Conservation (phyloP, 1,284 basidiomycete genomes). For the Moesziomyces antarcticus region DNA sequence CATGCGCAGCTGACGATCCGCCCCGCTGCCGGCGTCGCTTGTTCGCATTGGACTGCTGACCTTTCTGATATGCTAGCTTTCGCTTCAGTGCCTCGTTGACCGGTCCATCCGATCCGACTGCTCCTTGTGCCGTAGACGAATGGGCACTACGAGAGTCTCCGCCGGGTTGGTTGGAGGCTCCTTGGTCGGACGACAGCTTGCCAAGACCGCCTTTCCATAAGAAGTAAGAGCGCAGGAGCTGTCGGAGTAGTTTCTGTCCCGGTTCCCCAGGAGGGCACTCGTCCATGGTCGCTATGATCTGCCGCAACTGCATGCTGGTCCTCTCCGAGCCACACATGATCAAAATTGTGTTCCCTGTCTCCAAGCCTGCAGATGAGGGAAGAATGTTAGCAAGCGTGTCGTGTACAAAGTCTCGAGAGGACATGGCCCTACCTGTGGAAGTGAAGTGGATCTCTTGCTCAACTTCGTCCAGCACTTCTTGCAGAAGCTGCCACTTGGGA, state of each 20-base stretch:
- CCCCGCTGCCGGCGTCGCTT: constrained; percentile 69
- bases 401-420: not conserved
- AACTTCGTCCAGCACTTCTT: constrained; percentile 87
- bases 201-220: constrained; percentile 81
- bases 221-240: constrained; percentile 78
- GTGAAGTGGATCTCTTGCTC: constrained; percentile 81
- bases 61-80: constrained; percentile 30
- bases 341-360: constrained; percentile 57
- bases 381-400: constrained; percentile 6
- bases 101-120: constrained; percentile 3
- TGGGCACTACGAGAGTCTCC: not conserved
- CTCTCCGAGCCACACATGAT: constrained; percentile 63
- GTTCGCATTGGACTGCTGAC: constrained; percentile 59
- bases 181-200: constrained; percentile 60
- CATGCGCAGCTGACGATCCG: constrained; percentile 24
- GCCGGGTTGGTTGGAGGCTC: constrained; percentile 9
- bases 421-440: constrained; percentile 28
- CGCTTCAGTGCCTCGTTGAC: constrained; percentile 59
- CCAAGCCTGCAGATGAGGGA: constrained; percentile 8
- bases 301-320: constrained; percentile 57
- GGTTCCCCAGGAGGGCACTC: constrained; percentile 33
- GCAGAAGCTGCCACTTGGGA: constrained; percentile 91
- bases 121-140: not conserved
- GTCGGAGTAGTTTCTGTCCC: constrained; percentile 78
- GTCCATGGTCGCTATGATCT: constrained; percentile 55